Conservation (phyloP, 2,329 filamentous ascomycete species). For the Thelonectria olida region DNA sequence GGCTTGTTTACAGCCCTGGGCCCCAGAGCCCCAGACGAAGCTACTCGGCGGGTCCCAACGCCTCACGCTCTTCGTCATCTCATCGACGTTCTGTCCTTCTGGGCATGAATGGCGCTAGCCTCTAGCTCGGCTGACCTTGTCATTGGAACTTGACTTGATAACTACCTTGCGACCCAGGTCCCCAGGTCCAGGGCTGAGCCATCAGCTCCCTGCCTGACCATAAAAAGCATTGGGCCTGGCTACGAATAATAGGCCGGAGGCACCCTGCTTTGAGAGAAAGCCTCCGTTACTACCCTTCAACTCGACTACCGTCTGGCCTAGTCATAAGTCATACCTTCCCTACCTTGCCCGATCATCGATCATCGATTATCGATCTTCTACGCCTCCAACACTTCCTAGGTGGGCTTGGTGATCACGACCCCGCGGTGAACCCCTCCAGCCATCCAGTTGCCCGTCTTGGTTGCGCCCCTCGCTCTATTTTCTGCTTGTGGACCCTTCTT, state of each 20-base stretch:
- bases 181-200: conserved; percentile 34
- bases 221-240: conserved; percentile 38
- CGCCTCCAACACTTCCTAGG: conserved; percentile 31
- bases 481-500: conserved; percentile 9
- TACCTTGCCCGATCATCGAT: conserved; percentile 37
- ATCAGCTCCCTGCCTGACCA: conserved; percentile 42
- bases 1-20: conserved; percentile 27
- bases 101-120: conserved; percentile 42
- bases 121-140: conserved; percentile 40
- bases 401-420: conserved; percentile 36
- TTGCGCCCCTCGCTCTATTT: conserved; percentile 16
- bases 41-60: conserved; percentile 38
- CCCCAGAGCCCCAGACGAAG: conserved; percentile 41
- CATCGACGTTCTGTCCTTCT: conserved; percentile 36
- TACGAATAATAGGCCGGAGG: conserved; percentile 40
- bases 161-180: conserved; percentile 41
- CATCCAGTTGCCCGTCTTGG: conserved; percentile 21
- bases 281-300: conserved; percentile 33
- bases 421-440: conserved; percentile 39
- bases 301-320: conserved; percentile 37
- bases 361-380: conserved; percentile 33
- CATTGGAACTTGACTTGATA: conserved; percentile 42
- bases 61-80: conserved; percentile 42
- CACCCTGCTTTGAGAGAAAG: conserved; percentile 37
- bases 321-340: conserved; percentile 38